These are phyloP conservation scores for Myxozyma nipponensis DNA, from an alignment of 805 yeast genomes.

Conservation along the genomic window DNA sequence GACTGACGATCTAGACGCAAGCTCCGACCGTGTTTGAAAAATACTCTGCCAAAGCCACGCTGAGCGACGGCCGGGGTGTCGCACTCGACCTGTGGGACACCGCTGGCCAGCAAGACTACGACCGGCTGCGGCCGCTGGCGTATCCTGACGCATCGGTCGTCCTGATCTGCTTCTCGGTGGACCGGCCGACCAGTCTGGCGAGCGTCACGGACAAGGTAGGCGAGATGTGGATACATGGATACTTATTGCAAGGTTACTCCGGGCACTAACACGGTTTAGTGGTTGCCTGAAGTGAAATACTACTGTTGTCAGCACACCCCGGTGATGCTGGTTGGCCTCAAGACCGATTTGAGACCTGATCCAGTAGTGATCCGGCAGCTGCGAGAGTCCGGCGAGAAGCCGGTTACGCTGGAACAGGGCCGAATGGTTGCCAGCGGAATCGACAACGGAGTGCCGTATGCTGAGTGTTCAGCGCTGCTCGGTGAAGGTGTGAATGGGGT, in stretches of 20 bases:
- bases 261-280: conserved; percentile 37
- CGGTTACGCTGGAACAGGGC: conserved; percentile 37
- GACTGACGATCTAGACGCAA: conserved; percentile 40
- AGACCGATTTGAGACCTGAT: conserved; percentile 54
- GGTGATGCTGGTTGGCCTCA: conserved; percentile 74
- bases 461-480: conserved; percentile 75
- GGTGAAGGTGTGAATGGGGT: conserved; percentile 64
- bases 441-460: conserved; percentile 63
- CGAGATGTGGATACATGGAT: neutral
- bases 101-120: conserved; percentile 87
- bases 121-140: conserved; percentile 69
- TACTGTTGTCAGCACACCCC: conserved; percentile 75
- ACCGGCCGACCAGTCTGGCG: conserved; percentile 56
- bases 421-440: conserved; percentile 50
- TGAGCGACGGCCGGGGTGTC: conserved; percentile 48
- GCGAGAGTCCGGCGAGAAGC: conserved; percentile 31
- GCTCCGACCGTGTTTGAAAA: conserved; percentile 84
- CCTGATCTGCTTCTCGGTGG: conserved; percentile 71
- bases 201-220: conserved; percentile 56
- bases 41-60: conserved; percentile 55
- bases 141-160: conserved; percentile 77
- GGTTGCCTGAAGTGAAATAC: conserved; percentile 84
- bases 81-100: conserved; percentile 84
- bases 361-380: conserved; percentile 27
- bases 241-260: no score